Base-by-base conservation (phyloP, 495 filamentous ascomycete species). In the Neurospora sp. region DNA sequence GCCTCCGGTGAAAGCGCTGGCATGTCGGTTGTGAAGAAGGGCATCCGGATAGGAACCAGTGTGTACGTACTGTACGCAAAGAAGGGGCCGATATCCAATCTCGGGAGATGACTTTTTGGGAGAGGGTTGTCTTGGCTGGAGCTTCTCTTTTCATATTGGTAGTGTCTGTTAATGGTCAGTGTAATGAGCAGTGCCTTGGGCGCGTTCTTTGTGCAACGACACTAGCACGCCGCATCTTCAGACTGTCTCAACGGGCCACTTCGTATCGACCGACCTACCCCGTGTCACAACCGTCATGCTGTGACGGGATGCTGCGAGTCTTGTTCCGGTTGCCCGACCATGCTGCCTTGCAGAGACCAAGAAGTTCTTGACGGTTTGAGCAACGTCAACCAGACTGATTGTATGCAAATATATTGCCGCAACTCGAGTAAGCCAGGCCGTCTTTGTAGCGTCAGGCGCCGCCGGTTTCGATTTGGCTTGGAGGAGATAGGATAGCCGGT, bases 91-190 rank as follows among this genome's bases (percentile, higher is more conserved):
- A 69, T 69, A 72, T 72, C 44, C 42, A 69, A 20, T 39, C 42
- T 59, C 71, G 4, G 4, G 8, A 23, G 44, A 72, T 10, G 39
- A 39, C 39, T 54, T 59, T 23, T 10, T 37, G 20, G 46, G 2
- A 70, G 70, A 71, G 69, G 72, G 69, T 72, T 37, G 71, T 74
- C 69, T 54, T 77, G 73, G 72, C 54, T 73, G 11, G 35, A 14
- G 44, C 39, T 38, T 70, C 59, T 39, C 62, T 18, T 18, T 23
- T 10, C 39, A 72, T 59, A 42, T 35, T 76, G 71, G 46, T 71
- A 71, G 73, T 71, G 46, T 37, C 20, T 72, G 54, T 39, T 72
- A n/a, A 38, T 62, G 18, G 62, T 8, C 39, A 16, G 6, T 40
- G 27, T 41, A 31, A 10, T 39, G n/a, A 38, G 41, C 2, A n/a